Percentiles rank a stretch among this genome's conserved stretches.
Evolutionary conservation across 345 rosid genomes (phyloP).

Genomic region (Streptanthus diversifolius): DNA sequence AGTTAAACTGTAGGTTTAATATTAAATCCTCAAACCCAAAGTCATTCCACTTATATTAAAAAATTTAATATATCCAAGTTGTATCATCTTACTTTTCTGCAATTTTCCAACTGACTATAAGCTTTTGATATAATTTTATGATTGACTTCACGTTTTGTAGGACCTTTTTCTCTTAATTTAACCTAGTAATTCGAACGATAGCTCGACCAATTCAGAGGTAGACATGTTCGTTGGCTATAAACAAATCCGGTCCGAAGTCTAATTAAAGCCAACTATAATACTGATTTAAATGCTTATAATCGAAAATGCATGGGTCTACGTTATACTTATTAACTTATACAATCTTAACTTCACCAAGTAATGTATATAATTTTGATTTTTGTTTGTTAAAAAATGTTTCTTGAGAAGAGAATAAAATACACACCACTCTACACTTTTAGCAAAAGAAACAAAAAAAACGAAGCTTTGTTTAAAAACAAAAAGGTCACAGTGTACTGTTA

Average conservation of each 20-base stretch:
- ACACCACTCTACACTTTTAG: not conserved
- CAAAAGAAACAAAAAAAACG: not conserved
- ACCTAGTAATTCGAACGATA: not conserved
- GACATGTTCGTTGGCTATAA: not conserved
- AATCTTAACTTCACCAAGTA: not conserved
- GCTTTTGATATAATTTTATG: not conserved
- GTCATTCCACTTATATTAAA: slow-evolving; percentile 9
- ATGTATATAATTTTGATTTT: not conserved
- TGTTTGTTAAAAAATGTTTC: not conserved
- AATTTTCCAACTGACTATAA: not conserved
- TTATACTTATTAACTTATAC: no score
- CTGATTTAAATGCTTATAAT: not conserved
- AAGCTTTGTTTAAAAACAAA: not conserved
- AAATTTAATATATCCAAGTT: not conserved
- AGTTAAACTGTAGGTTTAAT: not conserved
- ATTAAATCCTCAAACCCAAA: not conserved
- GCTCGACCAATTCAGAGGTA: not conserved
- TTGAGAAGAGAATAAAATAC: not conserved
- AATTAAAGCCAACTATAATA: not conserved
- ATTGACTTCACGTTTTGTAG: not conserved
- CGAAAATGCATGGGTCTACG: not conserved
- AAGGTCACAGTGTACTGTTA: not conserved
- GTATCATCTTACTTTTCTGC: slow-evolving; percentile 4
- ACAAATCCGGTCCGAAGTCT: not conserved
- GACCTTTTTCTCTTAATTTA: not conserved